Conservation (phyloP, 192 early-diverging fungal genomes). For the Phycomyces nitens region DNA sequence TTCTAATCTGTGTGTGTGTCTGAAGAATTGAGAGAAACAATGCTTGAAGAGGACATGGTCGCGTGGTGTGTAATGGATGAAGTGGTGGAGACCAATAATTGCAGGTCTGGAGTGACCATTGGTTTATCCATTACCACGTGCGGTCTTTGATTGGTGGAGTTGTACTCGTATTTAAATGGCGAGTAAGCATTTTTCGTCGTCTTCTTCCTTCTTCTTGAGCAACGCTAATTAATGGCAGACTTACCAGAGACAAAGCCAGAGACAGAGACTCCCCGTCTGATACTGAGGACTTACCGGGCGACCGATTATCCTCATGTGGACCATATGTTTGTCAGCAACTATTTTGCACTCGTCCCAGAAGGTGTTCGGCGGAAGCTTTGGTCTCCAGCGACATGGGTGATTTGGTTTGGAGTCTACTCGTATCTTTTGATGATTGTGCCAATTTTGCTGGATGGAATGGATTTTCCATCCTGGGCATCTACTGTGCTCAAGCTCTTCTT, state of each 20-base stretch:
- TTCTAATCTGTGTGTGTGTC: too few species aligned
- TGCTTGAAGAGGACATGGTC: too few species aligned
- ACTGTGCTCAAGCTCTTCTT: constrained; percentile 17
- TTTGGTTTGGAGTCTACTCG: constrained; percentile 23
- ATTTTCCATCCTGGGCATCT: constrained; percentile 2
- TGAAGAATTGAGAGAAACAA: too few species aligned
- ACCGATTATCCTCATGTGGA: constrained; percentile 27
- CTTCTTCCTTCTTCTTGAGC: background rate
- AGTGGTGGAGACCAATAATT: too few species aligned
- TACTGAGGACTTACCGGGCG: constrained; percentile 31
- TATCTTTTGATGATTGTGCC: constrained; percentile 24
- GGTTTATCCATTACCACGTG: background rate
- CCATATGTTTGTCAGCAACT: constrained; percentile 25
- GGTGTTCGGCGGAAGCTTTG: constrained; percentile 26
- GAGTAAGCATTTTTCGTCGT: background rate
- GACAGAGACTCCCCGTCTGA: constrained; percentile 1
- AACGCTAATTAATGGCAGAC: background rate
- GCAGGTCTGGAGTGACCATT: background rate
- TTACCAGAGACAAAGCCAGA: constrained; percentile 1
- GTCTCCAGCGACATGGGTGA: constrained; percentile 25
- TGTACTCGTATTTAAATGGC: background rate
- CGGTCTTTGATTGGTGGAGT: background rate
- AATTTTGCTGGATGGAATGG: background rate
- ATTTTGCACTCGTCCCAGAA: constrained; percentile 30
- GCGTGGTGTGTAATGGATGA: too few species aligned